Conservation (phyloP, 2,329 filamentous ascomycete genomes). For the Ceratocystis variospora region DNA sequence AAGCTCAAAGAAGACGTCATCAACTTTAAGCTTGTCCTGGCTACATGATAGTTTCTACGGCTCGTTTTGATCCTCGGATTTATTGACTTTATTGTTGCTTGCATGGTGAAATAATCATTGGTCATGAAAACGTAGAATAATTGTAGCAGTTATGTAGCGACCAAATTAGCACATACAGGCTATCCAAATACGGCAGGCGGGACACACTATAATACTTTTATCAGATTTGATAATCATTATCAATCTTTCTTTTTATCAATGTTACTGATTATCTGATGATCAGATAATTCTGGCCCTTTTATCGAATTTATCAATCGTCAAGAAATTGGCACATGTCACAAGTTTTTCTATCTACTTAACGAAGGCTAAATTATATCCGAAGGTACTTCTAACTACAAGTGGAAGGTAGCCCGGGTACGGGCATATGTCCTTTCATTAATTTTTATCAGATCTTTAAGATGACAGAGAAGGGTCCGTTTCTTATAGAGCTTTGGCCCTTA, state of each 20-base stretch:
- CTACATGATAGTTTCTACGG: background rate
- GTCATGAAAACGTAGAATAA: background rate
- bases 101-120: background rate
- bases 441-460: constrained; percentile 5
- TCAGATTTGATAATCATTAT: background rate
- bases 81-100: background rate
- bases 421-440: background rate
- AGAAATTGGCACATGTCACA: background rate
- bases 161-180: background rate
- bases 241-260: constrained; percentile 9
- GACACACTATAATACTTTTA: background rate
- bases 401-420: background rate
- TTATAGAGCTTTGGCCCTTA: background rate
- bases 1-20: background rate
- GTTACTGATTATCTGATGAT: constrained; percentile 13
- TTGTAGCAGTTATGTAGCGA: background rate
- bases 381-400: background rate
- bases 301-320: constrained; percentile 8
- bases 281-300: constrained; percentile 5
- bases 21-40: background rate
- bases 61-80: background rate
- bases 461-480: background rate
- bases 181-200: background rate
- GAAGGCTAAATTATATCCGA: background rate
- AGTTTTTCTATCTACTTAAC: background rate